Percentiles rank a stretch among this genome's conserved stretches.
These are phyloP conservation scores for Lasiosphaeriaceae sp. DNA, from an alignment of 495 filamentous ascomycete genomes.

Conservation along the genomic window DNA sequence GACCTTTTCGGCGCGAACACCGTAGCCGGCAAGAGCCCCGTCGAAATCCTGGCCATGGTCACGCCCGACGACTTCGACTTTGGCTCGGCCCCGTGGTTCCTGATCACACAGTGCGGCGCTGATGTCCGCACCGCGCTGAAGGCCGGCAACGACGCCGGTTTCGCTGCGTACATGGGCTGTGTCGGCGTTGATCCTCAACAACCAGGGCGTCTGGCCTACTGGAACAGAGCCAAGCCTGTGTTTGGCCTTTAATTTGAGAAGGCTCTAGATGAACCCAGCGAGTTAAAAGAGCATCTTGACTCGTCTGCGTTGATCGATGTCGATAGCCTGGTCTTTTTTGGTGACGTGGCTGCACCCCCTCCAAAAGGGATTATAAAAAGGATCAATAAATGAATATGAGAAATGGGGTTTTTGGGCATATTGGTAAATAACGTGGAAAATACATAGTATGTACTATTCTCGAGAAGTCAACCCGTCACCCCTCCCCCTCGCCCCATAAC, in stretches of 20 bases:
- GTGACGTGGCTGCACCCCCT: too few relatives aligned
- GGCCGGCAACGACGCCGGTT: conserved; percentile 52
- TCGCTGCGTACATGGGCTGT: conserved; percentile 61
- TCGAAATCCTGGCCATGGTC: conserved; percentile 56
- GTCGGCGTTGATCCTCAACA: conserved; percentile 51
- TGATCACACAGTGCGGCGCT: conserved; percentile 57
- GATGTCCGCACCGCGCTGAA: conserved; percentile 45
- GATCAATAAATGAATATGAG: too few relatives aligned
- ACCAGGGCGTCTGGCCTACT: conserved; percentile 51
- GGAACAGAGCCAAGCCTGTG: conserved; percentile 45
- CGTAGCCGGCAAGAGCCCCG: conserved; percentile 33
- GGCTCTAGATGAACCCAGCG: background rate
- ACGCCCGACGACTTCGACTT: conserved; percentile 62
- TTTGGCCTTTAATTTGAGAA: too few relatives aligned
- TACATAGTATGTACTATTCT: too few relatives aligned
- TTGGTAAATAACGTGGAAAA: too few relatives aligned
- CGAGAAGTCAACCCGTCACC: too few relatives aligned
- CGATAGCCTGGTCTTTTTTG: too few relatives aligned
- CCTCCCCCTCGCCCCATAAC: too few relatives aligned
- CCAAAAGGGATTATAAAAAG: too few relatives aligned
- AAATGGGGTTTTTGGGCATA: too few relatives aligned
- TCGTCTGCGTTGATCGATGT: too few relatives aligned
- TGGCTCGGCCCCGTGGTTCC: conserved; percentile 71
- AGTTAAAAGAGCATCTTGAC: too few relatives aligned
- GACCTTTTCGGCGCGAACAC: conserved; percentile 45